phyloP scores from a whole-genome alignment of 768 basidiomycete species.

The Trametopsis cervina region DNA sequence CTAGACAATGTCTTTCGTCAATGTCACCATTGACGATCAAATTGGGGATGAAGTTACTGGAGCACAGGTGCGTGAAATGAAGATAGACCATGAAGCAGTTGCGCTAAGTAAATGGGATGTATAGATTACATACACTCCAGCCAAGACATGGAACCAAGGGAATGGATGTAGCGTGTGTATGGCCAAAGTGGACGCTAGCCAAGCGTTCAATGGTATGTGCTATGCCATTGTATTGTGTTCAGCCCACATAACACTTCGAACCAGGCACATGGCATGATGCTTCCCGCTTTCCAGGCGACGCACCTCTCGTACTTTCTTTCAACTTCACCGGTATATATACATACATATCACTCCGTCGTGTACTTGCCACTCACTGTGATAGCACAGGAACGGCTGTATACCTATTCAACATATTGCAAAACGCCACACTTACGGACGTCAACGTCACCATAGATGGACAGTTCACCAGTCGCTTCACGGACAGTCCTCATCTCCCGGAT shows the following conservation, averaged over 20 bases:
- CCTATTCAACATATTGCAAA: background rate
- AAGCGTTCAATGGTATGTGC: background rate
- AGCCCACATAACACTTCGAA: background rate
- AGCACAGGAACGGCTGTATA: background rate
- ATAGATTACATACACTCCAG: background rate
- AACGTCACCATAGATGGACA: background rate
- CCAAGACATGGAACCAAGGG: background rate
- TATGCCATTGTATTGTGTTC: background rate
- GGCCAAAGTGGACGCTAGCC: background rate
- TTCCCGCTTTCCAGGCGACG: background rate
- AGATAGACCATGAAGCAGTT: background rate
- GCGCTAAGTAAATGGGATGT: background rate
- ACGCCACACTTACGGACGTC: background rate
- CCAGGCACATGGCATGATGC: background rate
- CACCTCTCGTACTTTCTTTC: background rate
- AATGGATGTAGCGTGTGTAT: background rate
- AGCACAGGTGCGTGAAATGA: too few species aligned
- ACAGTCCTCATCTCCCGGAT: background rate
- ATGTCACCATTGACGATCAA: too few species aligned
- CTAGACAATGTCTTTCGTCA: too few species aligned
- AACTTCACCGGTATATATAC: background rate
- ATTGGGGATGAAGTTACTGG: too few species aligned
- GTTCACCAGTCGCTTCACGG: background rate
- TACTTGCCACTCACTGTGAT: background rate
- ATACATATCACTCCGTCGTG: background rate